Base-by-base conservation (phyloP, 192 early-diverging fungal genomes). In the Funneliformis geosporum region DNA sequence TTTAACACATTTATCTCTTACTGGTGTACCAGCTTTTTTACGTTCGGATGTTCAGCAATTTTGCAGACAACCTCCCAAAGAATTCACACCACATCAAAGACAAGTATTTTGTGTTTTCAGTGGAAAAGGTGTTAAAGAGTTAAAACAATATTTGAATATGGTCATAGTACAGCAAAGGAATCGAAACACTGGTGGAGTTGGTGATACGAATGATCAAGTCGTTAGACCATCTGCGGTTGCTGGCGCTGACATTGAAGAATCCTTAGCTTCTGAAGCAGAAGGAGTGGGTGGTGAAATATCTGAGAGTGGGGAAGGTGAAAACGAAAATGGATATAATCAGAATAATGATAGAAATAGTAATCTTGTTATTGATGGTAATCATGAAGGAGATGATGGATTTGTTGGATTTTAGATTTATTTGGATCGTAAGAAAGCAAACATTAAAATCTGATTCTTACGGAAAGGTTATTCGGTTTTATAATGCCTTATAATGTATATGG, bases 61-160 rank as follows among this genome's bases (percentile, higher is more conserved):
- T 79, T 87, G 89, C 76, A 71, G 89, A 14, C 55, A 80, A 8
- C 84, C 89, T 4, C 89, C 89, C 33, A 88, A 84, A 55, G 87
- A 88, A 43, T 90, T 89, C 65, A 88, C 82, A 47, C 79, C 66
- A 9, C 87, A 89, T 76, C 89, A 90, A 70, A 82, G 86, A 14
- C 82, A 85, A 18, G 83, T 87, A 1, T 90, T 90, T 82, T 90
- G 89, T 83, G 89, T 90, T 2, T 90, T 87, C 73, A 87, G 85
- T 65, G 89, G 89, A 0, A 86, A 86, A 75, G 89, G 89, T 18
- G 89, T 90, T 7, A 72, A 84, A 61, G 88, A 90, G 8, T 73
- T 90, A 38, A 60, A 87, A 55, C 74, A 78, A 1, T 85, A 82
- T 72, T 83, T 90, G 60, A 83, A 86, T 69, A 72, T 77, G 1